A percentile compares a stretch with the other conserved stretches of the same genome.
Evolutionary conservation across 2,329 filamentous ascomycete species (phyloP).

Genomic region (Fusarium beomiforme): DNA sequence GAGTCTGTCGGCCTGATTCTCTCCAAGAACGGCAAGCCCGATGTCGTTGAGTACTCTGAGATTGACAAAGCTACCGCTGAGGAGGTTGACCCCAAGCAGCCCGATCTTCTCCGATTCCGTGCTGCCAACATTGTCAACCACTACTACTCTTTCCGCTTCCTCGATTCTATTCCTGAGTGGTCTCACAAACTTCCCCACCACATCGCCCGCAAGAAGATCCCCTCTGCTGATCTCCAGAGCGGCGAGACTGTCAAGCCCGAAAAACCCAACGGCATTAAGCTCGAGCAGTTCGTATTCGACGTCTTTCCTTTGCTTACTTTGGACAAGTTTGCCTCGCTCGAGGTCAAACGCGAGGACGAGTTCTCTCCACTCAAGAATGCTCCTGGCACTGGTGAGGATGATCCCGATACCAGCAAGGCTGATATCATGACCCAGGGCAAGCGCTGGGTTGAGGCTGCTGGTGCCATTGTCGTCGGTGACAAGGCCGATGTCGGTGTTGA

Average conservation of each 20-base stretch:
- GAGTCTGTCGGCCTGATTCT: constrained; percentile 96
- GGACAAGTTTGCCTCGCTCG: constrained; percentile 92
- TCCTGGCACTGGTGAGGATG: constrained; percentile 86
- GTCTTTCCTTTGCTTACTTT: constrained; percentile 91
- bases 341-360: constrained; percentile 96
- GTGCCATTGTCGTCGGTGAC: constrained; percentile 75
- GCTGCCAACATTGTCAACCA: constrained; percentile 99
- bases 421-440: constrained; percentile 92
- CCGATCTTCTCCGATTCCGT: constrained; percentile 89
- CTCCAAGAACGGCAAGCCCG: constrained; percentile 93
- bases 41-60: constrained; percentile 98
- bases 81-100: constrained; percentile 84
- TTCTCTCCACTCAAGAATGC: constrained; percentile 97
- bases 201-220: constrained; percentile 98
- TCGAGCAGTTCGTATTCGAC: constrained; percentile 99
- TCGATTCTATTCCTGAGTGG: constrained; percentile 90
- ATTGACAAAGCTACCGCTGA: constrained; percentile 91
- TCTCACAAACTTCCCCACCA: constrained; percentile 90
- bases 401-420: constrained; percentile 89
- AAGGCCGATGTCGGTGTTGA: constrained; percentile 79
- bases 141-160: constrained; percentile 96
- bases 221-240: constrained; percentile 77
- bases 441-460: constrained; percentile 84
- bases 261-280: constrained; percentile 97
- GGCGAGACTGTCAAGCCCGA: constrained; percentile 88